Percentiles rank a stretch among this genome's conserved stretches.
phyloP scores from a whole-genome alignment of 2,329 filamentous ascomycete species.

The Cladosporium sp. region DNA sequence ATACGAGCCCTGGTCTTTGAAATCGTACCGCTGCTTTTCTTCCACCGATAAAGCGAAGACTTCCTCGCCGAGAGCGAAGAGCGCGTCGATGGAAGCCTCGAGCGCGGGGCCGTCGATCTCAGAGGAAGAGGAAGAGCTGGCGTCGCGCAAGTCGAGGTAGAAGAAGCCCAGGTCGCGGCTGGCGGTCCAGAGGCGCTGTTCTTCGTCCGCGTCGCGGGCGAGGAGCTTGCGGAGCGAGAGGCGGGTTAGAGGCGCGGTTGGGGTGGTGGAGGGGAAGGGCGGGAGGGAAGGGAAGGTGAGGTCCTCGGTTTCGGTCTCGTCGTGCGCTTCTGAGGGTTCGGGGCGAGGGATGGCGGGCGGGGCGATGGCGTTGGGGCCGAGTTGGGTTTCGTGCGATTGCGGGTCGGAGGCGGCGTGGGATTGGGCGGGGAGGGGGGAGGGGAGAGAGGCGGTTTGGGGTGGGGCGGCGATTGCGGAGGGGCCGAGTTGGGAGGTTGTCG shows the following conservation, averaged over 20 bases:
- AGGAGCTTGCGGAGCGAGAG: conserved; percentile 34
- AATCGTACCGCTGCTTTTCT: conserved; percentile 52
- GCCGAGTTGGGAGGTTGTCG: conserved; percentile 1
- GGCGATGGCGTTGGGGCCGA: conserved; percentile 1
- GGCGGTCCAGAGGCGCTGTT: conserved; percentile 33
- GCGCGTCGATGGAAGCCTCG: conserved; percentile 37
- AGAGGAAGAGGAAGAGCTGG: neutral
- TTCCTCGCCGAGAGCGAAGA: conserved; percentile 42
- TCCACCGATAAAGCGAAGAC: conserved; percentile 45
- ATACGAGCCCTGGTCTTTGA: conserved; percentile 45
- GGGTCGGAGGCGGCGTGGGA: neutral
- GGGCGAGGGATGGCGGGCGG: neutral
- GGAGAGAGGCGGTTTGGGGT: neutral
- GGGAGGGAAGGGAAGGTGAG: conserved; percentile 29
- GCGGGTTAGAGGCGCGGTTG: conserved; percentile 36
- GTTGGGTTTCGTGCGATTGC: neutral
- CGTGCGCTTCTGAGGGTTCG: neutral
- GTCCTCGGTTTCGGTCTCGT: neutral
- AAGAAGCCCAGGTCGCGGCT: conserved; percentile 50
- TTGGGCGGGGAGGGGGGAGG: neutral
- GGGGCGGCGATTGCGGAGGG: conserved; percentile 7
- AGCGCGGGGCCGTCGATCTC: conserved; percentile 34
- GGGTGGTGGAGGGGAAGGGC: conserved; percentile 34
- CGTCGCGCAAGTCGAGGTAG: conserved; percentile 45
- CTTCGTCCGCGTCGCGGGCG: conserved; percentile 27